A percentile compares a stretch with the other conserved stretches of the same genome.
phyloP scores from a whole-genome alignment of 2,329 filamentous ascomycete species.

The Trichothecium roseum region DNA sequence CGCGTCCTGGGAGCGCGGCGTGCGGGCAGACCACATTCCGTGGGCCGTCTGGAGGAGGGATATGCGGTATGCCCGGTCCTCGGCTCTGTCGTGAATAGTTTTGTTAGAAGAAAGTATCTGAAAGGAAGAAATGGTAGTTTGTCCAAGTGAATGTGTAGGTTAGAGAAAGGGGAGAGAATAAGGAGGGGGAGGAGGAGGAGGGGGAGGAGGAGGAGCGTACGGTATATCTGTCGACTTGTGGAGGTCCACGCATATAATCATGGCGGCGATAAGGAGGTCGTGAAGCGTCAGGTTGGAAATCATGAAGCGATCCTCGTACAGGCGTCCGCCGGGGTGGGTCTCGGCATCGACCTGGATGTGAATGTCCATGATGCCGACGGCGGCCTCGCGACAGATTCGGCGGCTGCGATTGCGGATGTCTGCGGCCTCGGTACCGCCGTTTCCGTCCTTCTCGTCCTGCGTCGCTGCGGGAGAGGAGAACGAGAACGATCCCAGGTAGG shows the following conservation, averaged over 20 bases:
- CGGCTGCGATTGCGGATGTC: conserved; percentile 7
- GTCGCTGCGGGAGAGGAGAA: too few species aligned
- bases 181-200: background rate
- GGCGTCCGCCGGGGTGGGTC: conserved; percentile 34
- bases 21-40: conserved; percentile 30
- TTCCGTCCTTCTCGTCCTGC: too few species aligned
- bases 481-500: conserved; percentile 24
- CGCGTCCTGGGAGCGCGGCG: conserved; percentile 27
- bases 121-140: too few species aligned
- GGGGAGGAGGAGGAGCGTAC: conserved; percentile 13
- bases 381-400: conserved; percentile 29
- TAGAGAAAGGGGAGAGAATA: background rate
- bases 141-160: too few species aligned
- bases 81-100: conserved; percentile 7
- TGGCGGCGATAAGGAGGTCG: conserved; percentile 48
- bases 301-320: conserved; percentile 43
- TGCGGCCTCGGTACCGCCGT: conserved; percentile 13
- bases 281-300: conserved; percentile 41
- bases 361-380: conserved; percentile 32
- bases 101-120: too few species aligned
- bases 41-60: conserved; percentile 27
- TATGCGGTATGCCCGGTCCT: conserved; percentile 23
- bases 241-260: conserved; percentile 46
- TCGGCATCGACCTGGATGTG: conserved; percentile 36
- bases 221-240: conserved; percentile 25